Evolutionary conservation across 2,329 filamentous ascomycete genomes (phyloP).

Genomic region (Dactylellina sp.): DNA sequence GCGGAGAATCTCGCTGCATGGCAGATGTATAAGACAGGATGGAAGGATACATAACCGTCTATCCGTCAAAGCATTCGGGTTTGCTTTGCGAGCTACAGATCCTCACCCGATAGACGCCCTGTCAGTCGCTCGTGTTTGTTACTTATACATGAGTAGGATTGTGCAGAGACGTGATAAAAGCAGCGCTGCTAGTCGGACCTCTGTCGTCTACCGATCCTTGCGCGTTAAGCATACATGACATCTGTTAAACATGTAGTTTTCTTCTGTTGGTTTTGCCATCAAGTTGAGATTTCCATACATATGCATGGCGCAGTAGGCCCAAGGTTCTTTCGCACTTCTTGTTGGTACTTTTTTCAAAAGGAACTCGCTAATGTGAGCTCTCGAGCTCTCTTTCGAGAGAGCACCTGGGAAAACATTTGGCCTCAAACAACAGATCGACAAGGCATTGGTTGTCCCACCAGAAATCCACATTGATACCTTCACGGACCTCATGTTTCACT

Average conservation of each 20-base stretch:
- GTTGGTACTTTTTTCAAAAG: not conserved
- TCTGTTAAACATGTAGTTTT: conserved; percentile 10
- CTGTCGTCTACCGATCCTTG: conserved; percentile 23
- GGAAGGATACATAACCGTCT: conserved; percentile 17
- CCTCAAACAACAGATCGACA: conserved; percentile 56
- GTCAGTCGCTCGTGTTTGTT: not conserved
- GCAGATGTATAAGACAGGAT: conserved; percentile 28
- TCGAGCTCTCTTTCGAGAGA: conserved; percentile 39
- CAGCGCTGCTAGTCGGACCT: conserved; percentile 36
- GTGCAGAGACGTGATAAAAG: conserved; percentile 13
- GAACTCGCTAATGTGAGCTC: conserved; percentile 55
- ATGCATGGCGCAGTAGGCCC: conserved; percentile 37
- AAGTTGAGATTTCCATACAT: conserved; percentile 40
- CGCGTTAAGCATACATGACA: conserved; percentile 4
- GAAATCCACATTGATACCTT: conserved; percentile 57
- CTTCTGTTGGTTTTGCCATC: conserved; percentile 12
- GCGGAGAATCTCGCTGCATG: conserved; percentile 39
- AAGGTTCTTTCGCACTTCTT: conserved; percentile 12
- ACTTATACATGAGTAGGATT: not conserved
- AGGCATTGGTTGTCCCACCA: conserved; percentile 57
- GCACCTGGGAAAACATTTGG: conserved; percentile 1
- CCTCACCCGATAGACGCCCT: not conserved
- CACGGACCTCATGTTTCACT: conserved; percentile 74
- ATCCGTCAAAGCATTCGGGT: not conserved
- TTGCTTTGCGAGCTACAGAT: not conserved